Evolutionary conservation across 805 yeast genomes (phyloP).

Genomic region (Yamadazyma insecticola): DNA sequence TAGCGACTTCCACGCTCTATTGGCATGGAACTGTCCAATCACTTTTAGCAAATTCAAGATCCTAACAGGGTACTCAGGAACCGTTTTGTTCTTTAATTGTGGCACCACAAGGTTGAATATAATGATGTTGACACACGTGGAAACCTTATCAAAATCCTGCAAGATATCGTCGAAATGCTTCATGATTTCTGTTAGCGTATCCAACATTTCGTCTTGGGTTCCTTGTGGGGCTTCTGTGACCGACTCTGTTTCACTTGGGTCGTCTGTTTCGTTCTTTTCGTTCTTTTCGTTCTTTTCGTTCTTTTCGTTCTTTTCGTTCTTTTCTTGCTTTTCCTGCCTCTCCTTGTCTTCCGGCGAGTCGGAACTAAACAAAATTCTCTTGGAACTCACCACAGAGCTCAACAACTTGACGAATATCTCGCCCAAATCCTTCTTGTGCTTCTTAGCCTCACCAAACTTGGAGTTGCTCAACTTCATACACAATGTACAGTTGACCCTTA

Average conservation of each 20-base stretch:
- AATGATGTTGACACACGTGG: constrained; percentile 45
- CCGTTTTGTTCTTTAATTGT: constrained; percentile 41
- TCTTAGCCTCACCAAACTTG: constrained; percentile 58
- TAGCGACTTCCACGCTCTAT: constrained; percentile 59
- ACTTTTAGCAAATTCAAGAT: constrained; percentile 42
- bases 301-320: constrained; percentile 3
- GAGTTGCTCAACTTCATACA: constrained; percentile 54
- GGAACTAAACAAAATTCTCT: constrained; percentile 8
- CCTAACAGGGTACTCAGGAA: constrained; percentile 32
- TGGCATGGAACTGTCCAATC: constrained; percentile 28
- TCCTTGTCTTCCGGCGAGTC: not conserved
- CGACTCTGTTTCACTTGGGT: too few species aligned
- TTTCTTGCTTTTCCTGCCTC: constrained; percentile 1
- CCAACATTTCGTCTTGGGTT: constrained; percentile 42
- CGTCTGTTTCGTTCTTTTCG: constrained; percentile 8
- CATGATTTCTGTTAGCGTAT: constrained; percentile 28
- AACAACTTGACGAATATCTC: constrained; percentile 32
- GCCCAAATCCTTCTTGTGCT: constrained; percentile 53
- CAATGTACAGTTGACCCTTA: constrained; percentile 49
- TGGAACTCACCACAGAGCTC: constrained; percentile 11
- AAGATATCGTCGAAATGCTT: constrained; percentile 36
- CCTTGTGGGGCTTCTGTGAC: constrained; percentile 11
- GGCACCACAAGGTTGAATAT: constrained; percentile 53
- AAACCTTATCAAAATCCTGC: constrained; percentile 59
- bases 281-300: constrained; percentile 7